Conservation (phyloP, 345 rosid species). For the Eucalyptus viminalis region DNA sequence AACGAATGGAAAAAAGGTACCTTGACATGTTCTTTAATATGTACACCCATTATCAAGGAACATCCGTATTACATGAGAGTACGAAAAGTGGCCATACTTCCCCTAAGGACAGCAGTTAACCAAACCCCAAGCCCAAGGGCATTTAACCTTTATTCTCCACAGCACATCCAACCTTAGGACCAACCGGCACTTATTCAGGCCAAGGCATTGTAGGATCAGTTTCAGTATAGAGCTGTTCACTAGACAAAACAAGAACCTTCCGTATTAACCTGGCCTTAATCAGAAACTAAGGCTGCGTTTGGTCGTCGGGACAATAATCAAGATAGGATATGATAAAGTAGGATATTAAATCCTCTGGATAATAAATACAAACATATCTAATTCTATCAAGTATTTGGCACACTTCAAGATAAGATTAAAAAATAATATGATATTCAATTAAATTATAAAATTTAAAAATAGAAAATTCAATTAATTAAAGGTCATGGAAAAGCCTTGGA, state of each 20-base stretch:
- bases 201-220: neutral
- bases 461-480: too few species aligned
- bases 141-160: neutral
- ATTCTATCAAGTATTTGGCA: too few species aligned
- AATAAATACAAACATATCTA: too few species aligned
- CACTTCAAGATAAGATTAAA: too few species aligned
- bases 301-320: too few species aligned
- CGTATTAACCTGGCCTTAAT: neutral
- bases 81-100: neutral
- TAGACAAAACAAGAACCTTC: neutral
- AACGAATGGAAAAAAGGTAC: neutral
- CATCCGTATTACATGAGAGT: neutral
- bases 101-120: neutral
- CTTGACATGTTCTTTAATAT: neutral
- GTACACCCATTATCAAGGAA: neutral
- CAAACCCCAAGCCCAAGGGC: neutral
- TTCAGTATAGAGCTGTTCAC: neutral
- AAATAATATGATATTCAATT: too few species aligned
- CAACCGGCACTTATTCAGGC: neutral
- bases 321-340: too few species aligned
- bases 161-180: neutral
- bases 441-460: too few species aligned
- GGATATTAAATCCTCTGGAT: too few species aligned
- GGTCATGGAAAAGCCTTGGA: too few species aligned
- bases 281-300: neutral